A percentile compares a stretch with the other conserved stretches of the same genome.
phyloP scores from a whole-genome alignment of 257 asterid genomes.

The Jasminum sambac region DNA sequence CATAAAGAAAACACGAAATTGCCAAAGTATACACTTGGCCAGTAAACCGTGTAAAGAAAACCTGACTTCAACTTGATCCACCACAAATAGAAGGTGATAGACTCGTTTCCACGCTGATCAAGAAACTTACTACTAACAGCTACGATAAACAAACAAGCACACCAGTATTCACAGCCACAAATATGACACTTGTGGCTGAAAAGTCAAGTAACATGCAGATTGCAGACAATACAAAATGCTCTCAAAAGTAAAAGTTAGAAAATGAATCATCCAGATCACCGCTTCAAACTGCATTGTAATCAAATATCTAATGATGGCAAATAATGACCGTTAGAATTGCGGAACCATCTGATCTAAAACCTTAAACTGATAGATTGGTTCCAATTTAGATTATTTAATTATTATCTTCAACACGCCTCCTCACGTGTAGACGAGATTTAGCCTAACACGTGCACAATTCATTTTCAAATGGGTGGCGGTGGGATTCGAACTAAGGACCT shows the following conservation, averaged over 20 bases:
- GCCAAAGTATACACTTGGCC: not conserved
- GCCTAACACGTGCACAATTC: no score
- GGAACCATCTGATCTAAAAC: no score
- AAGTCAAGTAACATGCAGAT: not conserved
- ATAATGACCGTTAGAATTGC: no score
- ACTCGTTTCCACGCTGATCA: slow-evolving; percentile 8
- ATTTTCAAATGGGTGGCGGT: no score
- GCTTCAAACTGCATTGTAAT: slow-evolving; percentile 6
- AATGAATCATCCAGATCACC: slow-evolving; percentile 4
- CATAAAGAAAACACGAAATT: not conserved
- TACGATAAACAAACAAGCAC: not conserved
- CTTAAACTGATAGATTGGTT: no score
- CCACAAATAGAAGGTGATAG: not conserved
- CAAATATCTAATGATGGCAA: slow-evolving; percentile 8
- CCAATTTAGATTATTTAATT: no score
- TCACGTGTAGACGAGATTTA: no score
- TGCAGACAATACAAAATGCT: not conserved
- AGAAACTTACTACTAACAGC: slow-evolving; percentile 2
- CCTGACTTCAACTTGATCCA: not conserved
- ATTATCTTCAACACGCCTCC: no score
- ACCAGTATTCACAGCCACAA: not conserved
- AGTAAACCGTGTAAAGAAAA: not conserved
- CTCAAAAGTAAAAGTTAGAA: slow-evolving; percentile 6
- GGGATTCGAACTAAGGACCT: no score
- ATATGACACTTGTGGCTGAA: not conserved